Evolutionary conservation across 345 rosid genomes (phyloP), one percentile per base, ranked within the genome.

Genomic region (Gossypium rotundifolium): DNA sequence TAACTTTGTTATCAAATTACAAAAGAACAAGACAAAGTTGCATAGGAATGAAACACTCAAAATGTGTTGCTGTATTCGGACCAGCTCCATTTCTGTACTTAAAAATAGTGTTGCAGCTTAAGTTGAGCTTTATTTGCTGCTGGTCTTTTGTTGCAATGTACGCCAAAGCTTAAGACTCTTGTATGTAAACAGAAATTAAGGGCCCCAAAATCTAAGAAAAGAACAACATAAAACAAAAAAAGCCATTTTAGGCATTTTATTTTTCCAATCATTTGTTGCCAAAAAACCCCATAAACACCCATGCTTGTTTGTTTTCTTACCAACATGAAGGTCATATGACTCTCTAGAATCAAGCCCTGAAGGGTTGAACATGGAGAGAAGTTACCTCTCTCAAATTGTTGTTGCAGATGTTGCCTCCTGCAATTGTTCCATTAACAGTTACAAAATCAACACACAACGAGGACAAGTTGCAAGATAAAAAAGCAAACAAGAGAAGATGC

Each of bases 371-470:
- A 83, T 29, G 93, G 89, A 52, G 97, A 89, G 78, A 83, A 86
- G 74, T 84, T 86, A 20, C 93, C 92, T 76, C 92, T 88, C 79
- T 93, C 98, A 67, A 93, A 77, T 71, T 84, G 96, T 66, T 87
- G 90, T n/a, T 84, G 79, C 72, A 81, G 86, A 70, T 87, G 90
- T 75, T 91, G 99, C 89, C 87, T 90, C 87, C 96, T 93, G 90
- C 80, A 77, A 65, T 75, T 69, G 72, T 74, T 74, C 40, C 67
- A 76, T 76, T 25, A 65, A 73, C 74, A 69, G 48, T 22, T 42
- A 16, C 18, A 81, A 11, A 48, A 77, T 67, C 58, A 76, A 33
- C 45, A 33, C 68, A 73, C 25, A 7, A 55, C 60, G 78, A n/a
- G 68, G 62, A 54, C 71, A 76, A 44, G 66, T 57, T 48, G 40